These are phyloP conservation scores for Leptographium radiaticola DNA, from an alignment of 2,329 filamentous ascomycete genomes.

Conservation along the genomic window DNA sequence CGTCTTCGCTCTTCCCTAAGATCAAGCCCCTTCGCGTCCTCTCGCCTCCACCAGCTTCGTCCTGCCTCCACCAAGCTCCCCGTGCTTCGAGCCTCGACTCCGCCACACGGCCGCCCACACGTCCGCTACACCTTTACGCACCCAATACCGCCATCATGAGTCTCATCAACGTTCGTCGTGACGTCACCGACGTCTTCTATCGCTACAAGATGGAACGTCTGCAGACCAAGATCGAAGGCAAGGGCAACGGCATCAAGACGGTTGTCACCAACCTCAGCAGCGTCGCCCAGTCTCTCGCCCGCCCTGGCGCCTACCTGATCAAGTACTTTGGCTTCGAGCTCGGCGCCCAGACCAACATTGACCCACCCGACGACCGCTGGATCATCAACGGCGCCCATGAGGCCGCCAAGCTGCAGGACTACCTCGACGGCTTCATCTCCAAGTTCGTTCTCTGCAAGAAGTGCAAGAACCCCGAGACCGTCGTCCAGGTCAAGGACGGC, in stretches of 20 bases:
- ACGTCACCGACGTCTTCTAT: constrained; percentile 98
- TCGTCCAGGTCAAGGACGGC: constrained; percentile 87
- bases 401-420: constrained; percentile 87
- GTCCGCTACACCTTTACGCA: neutral
- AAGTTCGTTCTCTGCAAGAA: constrained; percentile 99
- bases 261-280: constrained; percentile 95
- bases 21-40: neutral
- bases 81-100: neutral
- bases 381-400: constrained; percentile 99
- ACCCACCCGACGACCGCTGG: constrained; percentile 95
- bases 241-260: constrained; percentile 98
- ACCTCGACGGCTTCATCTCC: constrained; percentile 95
- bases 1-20: neutral
- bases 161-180: constrained; percentile 95
- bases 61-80: neutral
- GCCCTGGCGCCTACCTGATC: constrained; percentile 90
- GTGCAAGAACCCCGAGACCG: constrained; percentile 99
- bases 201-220: constrained; percentile 99
- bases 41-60: neutral
- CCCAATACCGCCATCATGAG: constrained; percentile 62
- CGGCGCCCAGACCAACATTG: constrained; percentile 95
- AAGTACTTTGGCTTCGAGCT: constrained; percentile 99
- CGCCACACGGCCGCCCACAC: neutral
- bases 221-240: constrained; percentile 98
- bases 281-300: constrained; percentile 81